phyloP scores from a whole-genome alignment of 2,329 filamentous ascomycete species.

The Alternaria brassicae region DNA sequence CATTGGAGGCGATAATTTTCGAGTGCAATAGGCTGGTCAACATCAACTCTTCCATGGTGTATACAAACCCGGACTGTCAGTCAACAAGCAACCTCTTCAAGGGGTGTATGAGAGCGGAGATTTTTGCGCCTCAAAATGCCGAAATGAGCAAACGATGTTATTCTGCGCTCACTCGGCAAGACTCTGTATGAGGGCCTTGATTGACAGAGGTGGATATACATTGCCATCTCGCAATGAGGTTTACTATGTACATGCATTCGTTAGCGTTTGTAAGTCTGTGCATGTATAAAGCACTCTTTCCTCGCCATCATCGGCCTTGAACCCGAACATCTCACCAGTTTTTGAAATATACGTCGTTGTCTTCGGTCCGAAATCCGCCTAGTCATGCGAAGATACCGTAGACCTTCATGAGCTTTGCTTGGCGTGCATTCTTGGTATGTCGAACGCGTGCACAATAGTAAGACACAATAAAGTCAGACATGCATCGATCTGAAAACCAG shows the following conservation, averaged over 20 bases:
- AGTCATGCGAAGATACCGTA: neutral
- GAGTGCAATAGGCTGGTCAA: neutral
- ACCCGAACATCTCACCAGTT: too few relatives aligned
- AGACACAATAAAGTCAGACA: neutral
- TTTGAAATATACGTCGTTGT: neutral
- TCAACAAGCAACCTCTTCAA: neutral
- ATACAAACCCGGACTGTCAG: neutral
- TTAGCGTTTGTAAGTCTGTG: neutral
- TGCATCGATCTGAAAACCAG: neutral
- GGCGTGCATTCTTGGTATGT: neutral
- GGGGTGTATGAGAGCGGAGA: neutral
- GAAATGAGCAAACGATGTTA: neutral
- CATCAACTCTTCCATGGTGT: neutral
- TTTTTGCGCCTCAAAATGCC: neutral
- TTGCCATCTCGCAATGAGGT: neutral
- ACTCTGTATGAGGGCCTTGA: neutral
- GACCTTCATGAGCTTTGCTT: neutral
- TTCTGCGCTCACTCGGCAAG: neutral
- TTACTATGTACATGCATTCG: too few relatives aligned
- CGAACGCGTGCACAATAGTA: neutral
- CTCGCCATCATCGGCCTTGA: neutral
- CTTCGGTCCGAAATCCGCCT: neutral
- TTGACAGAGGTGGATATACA: neutral
- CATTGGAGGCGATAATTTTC: neutral
- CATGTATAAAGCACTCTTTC: neutral